Conservation (phyloP, 805 yeast genomes). For the Pichia manshurica region DNA sequence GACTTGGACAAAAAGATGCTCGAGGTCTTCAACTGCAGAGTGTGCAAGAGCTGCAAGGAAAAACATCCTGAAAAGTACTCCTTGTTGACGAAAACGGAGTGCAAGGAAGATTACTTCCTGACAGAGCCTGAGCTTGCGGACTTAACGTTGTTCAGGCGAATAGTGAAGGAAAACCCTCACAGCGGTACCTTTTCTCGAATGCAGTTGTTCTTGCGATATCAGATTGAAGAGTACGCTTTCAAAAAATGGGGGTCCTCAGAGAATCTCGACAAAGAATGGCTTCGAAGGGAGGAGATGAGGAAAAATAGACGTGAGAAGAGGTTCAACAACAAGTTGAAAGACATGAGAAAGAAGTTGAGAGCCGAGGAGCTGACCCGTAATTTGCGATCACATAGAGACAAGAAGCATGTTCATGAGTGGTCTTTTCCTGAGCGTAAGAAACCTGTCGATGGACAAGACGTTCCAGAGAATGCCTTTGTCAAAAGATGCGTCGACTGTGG, state of each 20-base stretch:
- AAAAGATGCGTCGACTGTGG: conserved; percentile 79
- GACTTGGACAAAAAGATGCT: conserved; percentile 73
- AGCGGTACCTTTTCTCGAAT: conserved; percentile 81
- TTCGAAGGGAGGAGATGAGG: conserved; percentile 67
- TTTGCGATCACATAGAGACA: conserved; percentile 45
- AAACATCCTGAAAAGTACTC: conserved; percentile 83
- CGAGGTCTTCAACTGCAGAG: conserved; percentile 65
- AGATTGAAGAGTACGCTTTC: conserved; percentile 89
- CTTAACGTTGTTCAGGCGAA: conserved; percentile 54
- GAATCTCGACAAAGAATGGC: conserved; percentile 89
- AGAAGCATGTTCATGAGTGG: conserved; percentile 73
- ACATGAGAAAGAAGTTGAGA: conserved; percentile 86
- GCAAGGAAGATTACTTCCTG: conserved; percentile 82
- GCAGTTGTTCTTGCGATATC: conserved; percentile 87
- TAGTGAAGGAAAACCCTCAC: conserved; percentile 93
- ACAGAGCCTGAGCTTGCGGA: conserved; percentile 93
- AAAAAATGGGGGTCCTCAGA: conserved; percentile 93
- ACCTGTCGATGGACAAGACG: conserved; percentile 2
- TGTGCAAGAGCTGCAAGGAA: conserved; percentile 74
- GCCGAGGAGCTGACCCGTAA: conserved; percentile 84
- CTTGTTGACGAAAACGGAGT: conserved; percentile 88
- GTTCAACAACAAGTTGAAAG: conserved; percentile 70
- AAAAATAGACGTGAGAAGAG: conserved; percentile 69
- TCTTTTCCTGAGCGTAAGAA: conserved; percentile 44
- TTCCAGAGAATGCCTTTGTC: conserved; percentile 33